These are phyloP conservation scores for Tolypocladium tundrense DNA, from an alignment of 2,329 filamentous ascomycete species.

Conservation along the genomic window DNA sequence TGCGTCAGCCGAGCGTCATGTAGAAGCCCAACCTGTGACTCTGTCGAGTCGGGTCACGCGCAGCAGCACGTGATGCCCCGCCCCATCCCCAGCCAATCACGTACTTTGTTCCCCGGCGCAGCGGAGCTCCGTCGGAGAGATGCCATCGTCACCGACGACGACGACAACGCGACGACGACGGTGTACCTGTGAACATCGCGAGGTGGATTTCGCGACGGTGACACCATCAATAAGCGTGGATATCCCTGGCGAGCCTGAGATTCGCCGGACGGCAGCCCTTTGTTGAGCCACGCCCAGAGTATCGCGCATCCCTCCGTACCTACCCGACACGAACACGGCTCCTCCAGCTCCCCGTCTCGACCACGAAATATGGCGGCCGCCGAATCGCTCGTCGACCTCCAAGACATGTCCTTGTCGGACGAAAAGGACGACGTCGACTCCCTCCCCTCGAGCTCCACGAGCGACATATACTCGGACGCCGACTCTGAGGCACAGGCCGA, in stretches of 20 bases:
- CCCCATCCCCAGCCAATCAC: background rate
- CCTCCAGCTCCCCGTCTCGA: background rate
- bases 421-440: conserved; percentile 53
- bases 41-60: background rate
- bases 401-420: conserved; percentile 33
- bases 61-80: background rate
- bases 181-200: background rate
- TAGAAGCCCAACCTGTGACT: background rate
- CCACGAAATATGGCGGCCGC: conserved; percentile 19
- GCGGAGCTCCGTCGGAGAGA: background rate
- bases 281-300: background rate
- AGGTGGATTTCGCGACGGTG: background rate
- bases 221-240: background rate
- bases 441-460: conserved; percentile 50
- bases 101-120: background rate
- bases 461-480: conserved; percentile 46
- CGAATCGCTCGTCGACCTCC: conserved; percentile 40
- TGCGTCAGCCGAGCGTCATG: background rate
- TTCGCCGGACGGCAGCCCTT: background rate
- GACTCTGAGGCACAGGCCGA: conserved; percentile 84
- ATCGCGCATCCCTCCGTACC: background rate
- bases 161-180: background rate
- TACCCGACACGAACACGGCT: background rate
- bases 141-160: background rate
- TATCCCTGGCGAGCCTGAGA: background rate